Evolutionary conservation across 2,329 filamentous ascomycete genomes (phyloP).

Genomic region (Camptophora hylomeconis): DNA sequence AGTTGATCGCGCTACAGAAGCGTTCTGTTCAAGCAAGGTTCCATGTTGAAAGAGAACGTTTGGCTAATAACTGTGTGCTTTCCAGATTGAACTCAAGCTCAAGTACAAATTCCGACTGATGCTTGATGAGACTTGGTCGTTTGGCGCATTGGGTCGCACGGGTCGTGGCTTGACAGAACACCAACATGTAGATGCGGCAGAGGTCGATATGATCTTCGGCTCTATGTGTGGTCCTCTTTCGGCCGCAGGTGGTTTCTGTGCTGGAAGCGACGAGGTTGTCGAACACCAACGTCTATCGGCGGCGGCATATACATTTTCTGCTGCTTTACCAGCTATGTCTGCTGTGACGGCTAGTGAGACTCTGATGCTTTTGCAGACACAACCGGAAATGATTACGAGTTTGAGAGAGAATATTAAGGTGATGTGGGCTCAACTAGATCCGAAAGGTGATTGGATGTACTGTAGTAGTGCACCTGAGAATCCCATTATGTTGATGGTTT

Average conservation of each 20-base stretch:
- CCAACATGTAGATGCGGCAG: constrained; percentile 84
- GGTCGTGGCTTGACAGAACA: constrained; percentile 89
- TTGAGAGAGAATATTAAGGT: constrained; percentile 76
- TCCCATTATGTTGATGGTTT: constrained; percentile 67
- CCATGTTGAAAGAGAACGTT: too few species aligned
- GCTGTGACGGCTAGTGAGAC: constrained; percentile 94
- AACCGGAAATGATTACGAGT: constrained; percentile 65
- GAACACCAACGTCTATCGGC: constrained; percentile 93
- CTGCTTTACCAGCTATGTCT: constrained; percentile 81
- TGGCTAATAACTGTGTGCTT: constrained; percentile 2
- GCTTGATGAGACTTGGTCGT: constrained; percentile 94
- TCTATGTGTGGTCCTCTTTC: constrained; percentile 82
- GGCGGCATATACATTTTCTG: constrained; percentile 87
- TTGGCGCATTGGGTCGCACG: constrained; percentile 82
- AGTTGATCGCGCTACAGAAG: constrained; percentile 22
- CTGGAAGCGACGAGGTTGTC: constrained; percentile 78
- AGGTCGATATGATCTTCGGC: constrained; percentile 95
- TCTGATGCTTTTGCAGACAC: constrained; percentile 70
- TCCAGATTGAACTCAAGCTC: constrained; percentile 78
- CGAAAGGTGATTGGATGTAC: constrained; percentile 81
- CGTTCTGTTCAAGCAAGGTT: background rate
- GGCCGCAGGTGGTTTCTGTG: constrained; percentile 90
- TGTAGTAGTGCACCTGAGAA: constrained; percentile 75
- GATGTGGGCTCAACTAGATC: constrained; percentile 79
- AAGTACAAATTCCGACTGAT: constrained; percentile 98